These are phyloP conservation scores for Stereocaulon alpinum DNA, from an alignment of 495 filamentous ascomycete genomes.

Conservation along the genomic window DNA sequence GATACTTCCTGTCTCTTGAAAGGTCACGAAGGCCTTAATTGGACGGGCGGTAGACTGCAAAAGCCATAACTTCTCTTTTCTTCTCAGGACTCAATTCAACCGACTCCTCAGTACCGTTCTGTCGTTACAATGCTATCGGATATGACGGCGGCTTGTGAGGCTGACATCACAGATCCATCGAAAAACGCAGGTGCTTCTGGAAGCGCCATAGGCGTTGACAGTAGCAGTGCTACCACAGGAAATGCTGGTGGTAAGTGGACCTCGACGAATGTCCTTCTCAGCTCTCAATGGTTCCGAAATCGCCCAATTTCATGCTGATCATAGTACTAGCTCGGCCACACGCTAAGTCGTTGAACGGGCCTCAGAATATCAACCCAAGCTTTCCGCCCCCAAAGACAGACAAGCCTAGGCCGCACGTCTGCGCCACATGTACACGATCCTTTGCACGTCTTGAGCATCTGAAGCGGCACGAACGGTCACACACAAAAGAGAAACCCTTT, in stretches of 20 bases:
- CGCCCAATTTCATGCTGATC: not conserved
- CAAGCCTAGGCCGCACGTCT: constrained; percentile 93
- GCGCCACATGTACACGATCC: constrained; percentile 81
- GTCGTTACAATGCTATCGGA: constrained; percentile 8
- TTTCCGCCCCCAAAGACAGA: constrained; percentile 85
- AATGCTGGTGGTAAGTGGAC: constrained; percentile 5
- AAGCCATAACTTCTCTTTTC: not conserved
- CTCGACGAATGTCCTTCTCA: not conserved
- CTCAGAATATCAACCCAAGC: constrained; percentile 23
- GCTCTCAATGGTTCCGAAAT: not conserved
- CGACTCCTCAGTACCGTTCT: not conserved
- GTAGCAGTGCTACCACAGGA: not conserved
- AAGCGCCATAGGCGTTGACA: not conserved
- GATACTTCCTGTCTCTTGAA: not conserved
- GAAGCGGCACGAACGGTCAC: constrained; percentile 95
- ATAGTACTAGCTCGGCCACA: constrained; percentile 16
- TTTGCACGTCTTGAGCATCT: constrained; percentile 95
- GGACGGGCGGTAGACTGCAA: not conserved
- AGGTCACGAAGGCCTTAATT: not conserved
- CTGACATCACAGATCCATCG: not conserved
- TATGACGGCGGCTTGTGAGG: constrained; percentile 6
- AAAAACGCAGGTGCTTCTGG: constrained; percentile 3
- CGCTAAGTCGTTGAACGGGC: constrained; percentile 17
- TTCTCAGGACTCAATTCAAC: not conserved
- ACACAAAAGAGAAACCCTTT: constrained; percentile 99